Percentiles rank a stretch among this genome's conserved stretches.
Conservation (phyloP, 2,329 filamentous ascomycete species). For the Sarocladium oryzae region DNA sequence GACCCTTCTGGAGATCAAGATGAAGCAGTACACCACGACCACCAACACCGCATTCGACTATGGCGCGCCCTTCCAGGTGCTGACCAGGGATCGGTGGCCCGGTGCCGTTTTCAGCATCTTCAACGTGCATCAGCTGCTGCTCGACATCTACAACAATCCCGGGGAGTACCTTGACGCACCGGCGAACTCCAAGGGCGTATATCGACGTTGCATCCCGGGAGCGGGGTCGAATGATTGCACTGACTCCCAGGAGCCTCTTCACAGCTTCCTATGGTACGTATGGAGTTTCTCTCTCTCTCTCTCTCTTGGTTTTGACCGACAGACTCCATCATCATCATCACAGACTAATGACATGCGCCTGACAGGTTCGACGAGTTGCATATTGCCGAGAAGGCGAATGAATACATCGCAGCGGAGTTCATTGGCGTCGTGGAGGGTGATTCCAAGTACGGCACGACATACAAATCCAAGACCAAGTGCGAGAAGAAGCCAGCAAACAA, state of each 20-base stretch:
- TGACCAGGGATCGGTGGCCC: conserved; percentile 41
- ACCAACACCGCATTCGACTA: conserved; percentile 45
- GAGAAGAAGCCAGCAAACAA: background rate
- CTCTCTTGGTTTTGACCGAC: too few species aligned
- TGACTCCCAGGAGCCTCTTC: conserved; percentile 33
- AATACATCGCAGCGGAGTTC: conserved; percentile 35
- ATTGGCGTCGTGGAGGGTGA: conserved; percentile 29
- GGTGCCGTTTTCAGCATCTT: conserved; percentile 59
- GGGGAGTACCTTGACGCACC: conserved; percentile 55
- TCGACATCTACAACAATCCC: conserved; percentile 59
- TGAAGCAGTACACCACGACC: conserved; percentile 38
- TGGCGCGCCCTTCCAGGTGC: conserved; percentile 39
- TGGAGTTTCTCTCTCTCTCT: too few species aligned
- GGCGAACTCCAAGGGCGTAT: conserved; percentile 53
- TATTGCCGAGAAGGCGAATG: conserved; percentile 55
- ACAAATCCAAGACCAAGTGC: conserved; percentile 1
- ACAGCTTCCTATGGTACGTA: conserved; percentile 61
- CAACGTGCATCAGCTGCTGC: conserved; percentile 58
- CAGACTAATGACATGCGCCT: background rate
- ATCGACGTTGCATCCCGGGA: conserved; percentile 42
- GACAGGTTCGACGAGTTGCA: conserved; percentile 65
- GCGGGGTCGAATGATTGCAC: conserved; percentile 25
- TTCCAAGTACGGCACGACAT: conserved; percentile 6
- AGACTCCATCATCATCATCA: too few species aligned
- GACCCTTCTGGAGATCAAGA: conserved; percentile 38